Base-by-base conservation (phyloP, 805 yeast genomes). In the Lachancea sp. region DNA sequence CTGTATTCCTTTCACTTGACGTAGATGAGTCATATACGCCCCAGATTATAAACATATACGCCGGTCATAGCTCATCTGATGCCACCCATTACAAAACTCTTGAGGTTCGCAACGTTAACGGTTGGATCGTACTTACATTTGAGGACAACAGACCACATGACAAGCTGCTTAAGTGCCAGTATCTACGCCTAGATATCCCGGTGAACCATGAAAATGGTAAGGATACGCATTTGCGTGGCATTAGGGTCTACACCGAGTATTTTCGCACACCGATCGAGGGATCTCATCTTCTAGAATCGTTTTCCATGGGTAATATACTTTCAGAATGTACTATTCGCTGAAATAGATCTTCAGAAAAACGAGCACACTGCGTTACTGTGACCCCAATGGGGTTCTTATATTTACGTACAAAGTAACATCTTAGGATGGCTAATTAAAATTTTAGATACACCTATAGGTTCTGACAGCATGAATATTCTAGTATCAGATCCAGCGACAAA, bases 21-120 rank as follows among this genome's bases (percentile, higher is more conserved):
- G 64, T 76, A 4, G 98, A 92, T 60, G 97, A 92, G 58, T 83
- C 95, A 16, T 92, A 94, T 56, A 88, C 98, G 0, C 99, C 99
- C 1, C 51, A 49, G 29, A 33, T 52, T 4, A 47, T 63, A 16
- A 55, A 59, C 32, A 37, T 63, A 2, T 61, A 57, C 39, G 63
- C 48, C 4, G 67, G 67, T 0, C 54, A 56, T 19, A 47, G 58
- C 23, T 52, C 55, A 0, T 42, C 54, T 1, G 64, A 63, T 44
- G 49, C 54, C 8, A 41, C 46, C 8, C 48, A 50, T 23, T 55
- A 58, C 45, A 59, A 56, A 34, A 46, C 48, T 4, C 34, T 56
- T 13, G 60, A 50, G 15, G 48, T 58, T 3, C 40, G 49, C 16
- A 51, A 51, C 32, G 50, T 56, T 35, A 60, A 60, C 34, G 64